Conservation (phyloP, 2,329 filamentous ascomycete species). For the Pleurostoma richardsiae region DNA sequence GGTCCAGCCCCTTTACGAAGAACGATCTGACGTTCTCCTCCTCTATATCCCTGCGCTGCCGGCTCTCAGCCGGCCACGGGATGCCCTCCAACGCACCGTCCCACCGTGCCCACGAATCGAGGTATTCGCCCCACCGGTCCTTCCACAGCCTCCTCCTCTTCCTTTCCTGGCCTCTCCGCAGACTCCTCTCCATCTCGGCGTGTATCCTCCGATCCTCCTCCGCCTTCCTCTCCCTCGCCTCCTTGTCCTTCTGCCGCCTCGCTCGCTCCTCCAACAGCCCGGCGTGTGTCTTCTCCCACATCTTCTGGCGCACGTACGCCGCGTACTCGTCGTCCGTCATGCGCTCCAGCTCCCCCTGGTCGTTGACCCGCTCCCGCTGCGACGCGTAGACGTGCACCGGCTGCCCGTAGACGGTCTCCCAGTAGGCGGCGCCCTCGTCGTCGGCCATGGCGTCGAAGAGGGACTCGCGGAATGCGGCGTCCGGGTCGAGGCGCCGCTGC, state of each 20-base stretch:
- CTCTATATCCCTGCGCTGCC: slow-evolving; percentile 49
- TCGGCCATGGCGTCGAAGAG: slow-evolving; percentile 96
- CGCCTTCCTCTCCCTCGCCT: slow-evolving; percentile 25
- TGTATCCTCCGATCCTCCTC: slow-evolving; percentile 42
- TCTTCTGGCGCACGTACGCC: slow-evolving; percentile 73
- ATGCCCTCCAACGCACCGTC: slow-evolving; percentile 35
- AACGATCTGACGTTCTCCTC: slow-evolving; percentile 63
- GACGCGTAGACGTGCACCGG: slow-evolving; percentile 75
- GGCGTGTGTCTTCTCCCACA: slow-evolving; percentile 95
- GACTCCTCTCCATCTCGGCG: slow-evolving; percentile 62
- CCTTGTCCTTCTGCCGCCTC: slow-evolving; percentile 36
- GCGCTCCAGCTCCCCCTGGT: slow-evolving; percentile 60
- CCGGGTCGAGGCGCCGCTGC: slow-evolving; percentile 52
- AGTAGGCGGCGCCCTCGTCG: slow-evolving; percentile 91
- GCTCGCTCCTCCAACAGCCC: slow-evolving; percentile 75
- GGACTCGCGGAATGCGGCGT: slow-evolving; percentile 82
- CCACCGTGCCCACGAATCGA: slow-evolving; percentile 55
- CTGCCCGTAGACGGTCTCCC: slow-evolving; percentile 95
- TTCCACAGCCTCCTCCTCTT: slow-evolving; percentile 48
- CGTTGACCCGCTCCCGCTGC: slow-evolving; percentile 37
- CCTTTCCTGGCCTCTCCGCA: slow-evolving; percentile 63
- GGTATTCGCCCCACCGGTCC: slow-evolving; percentile 62
- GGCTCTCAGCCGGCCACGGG: slow-evolving; percentile 70
- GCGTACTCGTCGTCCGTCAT: slow-evolving; percentile 96
- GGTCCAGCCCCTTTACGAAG: slow-evolving; percentile 47